These are phyloP conservation scores for Schwanniomyces vanrijiae DNA, from an alignment of 805 yeast species.

Conservation along the genomic window DNA sequence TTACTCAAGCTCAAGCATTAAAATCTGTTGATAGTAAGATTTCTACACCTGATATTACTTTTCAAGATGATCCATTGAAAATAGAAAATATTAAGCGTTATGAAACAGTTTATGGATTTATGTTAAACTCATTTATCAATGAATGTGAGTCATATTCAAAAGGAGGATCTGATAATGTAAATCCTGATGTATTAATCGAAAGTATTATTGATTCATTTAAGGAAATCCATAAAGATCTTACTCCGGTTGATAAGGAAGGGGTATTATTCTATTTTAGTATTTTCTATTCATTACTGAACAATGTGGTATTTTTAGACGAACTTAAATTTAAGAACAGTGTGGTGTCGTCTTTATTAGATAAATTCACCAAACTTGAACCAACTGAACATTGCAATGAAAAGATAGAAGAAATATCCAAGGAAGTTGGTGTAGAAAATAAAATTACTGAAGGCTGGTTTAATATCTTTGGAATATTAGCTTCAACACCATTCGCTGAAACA, in stretches of 20 bases:
- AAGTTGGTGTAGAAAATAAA: slow-evolving; percentile 10
- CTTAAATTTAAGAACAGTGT: slow-evolving; percentile 23
- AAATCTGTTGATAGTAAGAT: slow-evolving; percentile 11
- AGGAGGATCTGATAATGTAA: slow-evolving; percentile 6
- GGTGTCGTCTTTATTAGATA: slow-evolving; percentile 20
- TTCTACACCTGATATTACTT: slow-evolving; percentile 14
- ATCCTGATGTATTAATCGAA: slow-evolving; percentile 21
- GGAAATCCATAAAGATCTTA: slow-evolving; percentile 15
- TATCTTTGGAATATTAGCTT: slow-evolving; percentile 25
- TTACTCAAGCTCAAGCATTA: slow-evolving; percentile 17
- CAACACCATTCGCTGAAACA: slow-evolving; percentile 23
- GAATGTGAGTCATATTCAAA: slow-evolving; percentile 18
- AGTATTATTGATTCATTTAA: slow-evolving; percentile 20
- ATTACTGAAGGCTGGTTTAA: slow-evolving; percentile 28
- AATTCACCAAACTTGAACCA: slow-evolving; percentile 14
- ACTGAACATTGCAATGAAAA: slow-evolving; percentile 11
- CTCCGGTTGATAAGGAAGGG: slow-evolving; percentile 24
- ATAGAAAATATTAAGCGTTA: slow-evolving; percentile 13
- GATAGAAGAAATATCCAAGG: slow-evolving; percentile 11
- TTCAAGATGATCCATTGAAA: slow-evolving; percentile 20
- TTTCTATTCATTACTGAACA: slow-evolving; percentile 29
- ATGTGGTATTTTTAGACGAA: slow-evolving; percentile 23
- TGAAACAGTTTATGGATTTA: slow-evolving; percentile 15
- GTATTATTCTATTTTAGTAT: slow-evolving; percentile 25
- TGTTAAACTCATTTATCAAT: slow-evolving; percentile 23